Evolutionary conservation across 441 rosid species (phyloP).

Genomic region (Populus hybrid): DNA sequence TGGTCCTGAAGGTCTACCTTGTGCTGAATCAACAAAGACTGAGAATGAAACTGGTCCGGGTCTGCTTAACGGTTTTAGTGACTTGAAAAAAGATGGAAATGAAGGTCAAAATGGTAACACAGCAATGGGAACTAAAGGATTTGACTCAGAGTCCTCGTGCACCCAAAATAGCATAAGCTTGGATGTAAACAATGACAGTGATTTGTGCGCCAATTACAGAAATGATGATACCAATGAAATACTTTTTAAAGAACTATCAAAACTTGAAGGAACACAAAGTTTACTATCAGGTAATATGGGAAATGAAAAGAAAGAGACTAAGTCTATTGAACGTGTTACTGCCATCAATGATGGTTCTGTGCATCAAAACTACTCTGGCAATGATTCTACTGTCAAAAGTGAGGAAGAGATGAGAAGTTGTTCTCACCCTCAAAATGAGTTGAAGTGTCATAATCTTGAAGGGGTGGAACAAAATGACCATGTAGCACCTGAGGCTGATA

Average conservation of each 20-base stretch:
- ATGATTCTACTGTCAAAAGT: constrained; percentile 36
- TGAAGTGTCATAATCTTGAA: constrained; percentile 36
- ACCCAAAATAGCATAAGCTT: constrained; percentile 49
- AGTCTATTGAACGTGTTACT: constrained; percentile 20
- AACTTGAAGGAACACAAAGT: constrained; percentile 38
- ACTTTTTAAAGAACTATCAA: constrained; percentile 33
- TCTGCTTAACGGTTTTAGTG: constrained; percentile 34
- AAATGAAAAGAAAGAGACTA: constrained; percentile 40
- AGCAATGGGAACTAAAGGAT: constrained; percentile 39
- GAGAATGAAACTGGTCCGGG: constrained; percentile 39
- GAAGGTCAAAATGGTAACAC: constrained; percentile 39
- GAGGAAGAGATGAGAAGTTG: constrained; percentile 40
- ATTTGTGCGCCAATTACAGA: constrained; percentile 35
- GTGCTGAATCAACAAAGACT: constrained; percentile 33
- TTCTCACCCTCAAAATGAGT: constrained; percentile 32
- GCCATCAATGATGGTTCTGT: constrained; percentile 23
- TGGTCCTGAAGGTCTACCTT: constrained; percentile 37
- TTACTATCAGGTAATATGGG: constrained; percentile 40
- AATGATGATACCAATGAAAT: constrained; percentile 43
- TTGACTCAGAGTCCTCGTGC: constrained; percentile 72
- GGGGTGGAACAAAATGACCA: constrained; percentile 39
- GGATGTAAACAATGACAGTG: constrained; percentile 54
- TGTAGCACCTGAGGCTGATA: constrained; percentile 33
- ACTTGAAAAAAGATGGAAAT: constrained; percentile 36
- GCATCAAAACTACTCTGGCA: constrained; percentile 33